These are phyloP conservation scores for Rutstroemia sydowiana DNA, from an alignment of 2,329 filamentous ascomycete species.

Conservation along the genomic window DNA sequence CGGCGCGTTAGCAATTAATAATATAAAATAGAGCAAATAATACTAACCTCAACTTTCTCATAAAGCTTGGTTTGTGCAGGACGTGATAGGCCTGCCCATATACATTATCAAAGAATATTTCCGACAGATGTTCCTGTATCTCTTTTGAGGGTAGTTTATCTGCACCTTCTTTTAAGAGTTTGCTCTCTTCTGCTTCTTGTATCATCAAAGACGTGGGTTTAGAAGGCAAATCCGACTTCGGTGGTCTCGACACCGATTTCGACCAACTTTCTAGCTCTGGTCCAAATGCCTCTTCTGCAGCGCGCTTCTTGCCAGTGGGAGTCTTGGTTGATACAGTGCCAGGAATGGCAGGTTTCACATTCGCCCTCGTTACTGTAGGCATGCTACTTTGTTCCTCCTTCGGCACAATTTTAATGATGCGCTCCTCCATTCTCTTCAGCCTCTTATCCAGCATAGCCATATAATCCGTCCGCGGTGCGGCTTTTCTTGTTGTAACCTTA, in stretches of 20 bases:
- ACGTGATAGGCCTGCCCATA: conserved; percentile 94
- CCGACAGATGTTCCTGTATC: conserved; percentile 85
- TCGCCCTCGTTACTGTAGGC: conserved; percentile 64
- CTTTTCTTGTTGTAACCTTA: conserved; percentile 91
- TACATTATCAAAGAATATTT: conserved; percentile 91
- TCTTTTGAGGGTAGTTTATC: conserved; percentile 79
- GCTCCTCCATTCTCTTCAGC: conserved; percentile 93
- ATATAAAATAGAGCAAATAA: no score
- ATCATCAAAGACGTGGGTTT: conserved; percentile 48
- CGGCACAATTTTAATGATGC: conserved; percentile 91
- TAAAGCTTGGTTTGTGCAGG: conserved; percentile 94
- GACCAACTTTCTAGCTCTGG: conserved; percentile 78
- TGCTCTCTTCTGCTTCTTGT: conserved; percentile 65
- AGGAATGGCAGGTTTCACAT: conserved; percentile 72
- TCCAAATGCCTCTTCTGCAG: conserved; percentile 80
- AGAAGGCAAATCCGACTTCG: conserved; percentile 31
- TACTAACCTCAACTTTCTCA: conserved; percentile 69
- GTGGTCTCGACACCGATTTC: conserved; percentile 47
- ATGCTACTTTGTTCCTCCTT: conserved; percentile 66
- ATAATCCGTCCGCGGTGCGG: conserved; percentile 90
- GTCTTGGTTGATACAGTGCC: conserved; percentile 45
- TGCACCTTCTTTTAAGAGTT: conserved; percentile 70
- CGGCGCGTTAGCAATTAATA: no score
- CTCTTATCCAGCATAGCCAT: conserved; percentile 99
- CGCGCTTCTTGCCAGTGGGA: conserved; percentile 65